phyloP scores from a whole-genome alignment of 2,329 filamentous ascomycete species.

The Trichoderma oligosporum region DNA sequence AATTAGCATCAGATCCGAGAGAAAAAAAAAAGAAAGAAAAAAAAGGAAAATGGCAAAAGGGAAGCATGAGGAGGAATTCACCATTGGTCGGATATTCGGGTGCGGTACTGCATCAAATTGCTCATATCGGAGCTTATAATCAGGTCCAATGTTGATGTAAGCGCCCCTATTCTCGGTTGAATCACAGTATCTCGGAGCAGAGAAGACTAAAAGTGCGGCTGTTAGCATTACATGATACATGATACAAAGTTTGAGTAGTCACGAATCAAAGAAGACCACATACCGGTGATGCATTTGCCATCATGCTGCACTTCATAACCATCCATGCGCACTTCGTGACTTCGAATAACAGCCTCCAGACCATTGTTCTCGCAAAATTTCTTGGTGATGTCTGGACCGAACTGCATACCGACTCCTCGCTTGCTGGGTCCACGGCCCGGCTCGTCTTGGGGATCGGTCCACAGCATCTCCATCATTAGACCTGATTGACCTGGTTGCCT shows the following conservation, averaged over 20 bases:
- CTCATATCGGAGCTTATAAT: slow-evolving; percentile 87
- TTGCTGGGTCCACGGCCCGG: slow-evolving; percentile 91
- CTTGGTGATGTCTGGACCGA: slow-evolving; percentile 94
- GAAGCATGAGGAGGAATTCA: slow-evolving; percentile 35
- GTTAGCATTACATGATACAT: slow-evolving; percentile 17
- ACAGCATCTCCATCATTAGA: slow-evolving; percentile 99
- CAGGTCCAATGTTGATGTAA: slow-evolving; percentile 92
- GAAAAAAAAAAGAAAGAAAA: not conserved
- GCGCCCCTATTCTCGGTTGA: slow-evolving; percentile 97
- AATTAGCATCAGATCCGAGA: not conserved
- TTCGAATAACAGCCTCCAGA: slow-evolving; percentile 90
- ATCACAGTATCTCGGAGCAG: slow-evolving; percentile 95
- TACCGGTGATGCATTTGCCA: slow-evolving; percentile 89
- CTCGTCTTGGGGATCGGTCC: slow-evolving; percentile 89
- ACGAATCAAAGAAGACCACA: slow-evolving; percentile 27
- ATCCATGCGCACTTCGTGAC: slow-evolving; percentile 97
- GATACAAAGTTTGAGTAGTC: not conserved
- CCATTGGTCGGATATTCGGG: slow-evolving; percentile 92
- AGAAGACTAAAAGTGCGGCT: slow-evolving; percentile 65
- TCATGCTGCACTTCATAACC: slow-evolving; percentile 99
- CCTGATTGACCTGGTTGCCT: slow-evolving; percentile 89
- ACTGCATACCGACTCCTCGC: slow-evolving; percentile 92
- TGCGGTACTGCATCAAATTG: slow-evolving; percentile 97
- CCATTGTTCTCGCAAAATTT: slow-evolving; percentile 95
- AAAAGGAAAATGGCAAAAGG: not conserved